Evolutionary conservation across 306 rosid species (phyloP), one percentile per base, ranked within the genome.

Genomic region (Cucumis cinereus): DNA sequence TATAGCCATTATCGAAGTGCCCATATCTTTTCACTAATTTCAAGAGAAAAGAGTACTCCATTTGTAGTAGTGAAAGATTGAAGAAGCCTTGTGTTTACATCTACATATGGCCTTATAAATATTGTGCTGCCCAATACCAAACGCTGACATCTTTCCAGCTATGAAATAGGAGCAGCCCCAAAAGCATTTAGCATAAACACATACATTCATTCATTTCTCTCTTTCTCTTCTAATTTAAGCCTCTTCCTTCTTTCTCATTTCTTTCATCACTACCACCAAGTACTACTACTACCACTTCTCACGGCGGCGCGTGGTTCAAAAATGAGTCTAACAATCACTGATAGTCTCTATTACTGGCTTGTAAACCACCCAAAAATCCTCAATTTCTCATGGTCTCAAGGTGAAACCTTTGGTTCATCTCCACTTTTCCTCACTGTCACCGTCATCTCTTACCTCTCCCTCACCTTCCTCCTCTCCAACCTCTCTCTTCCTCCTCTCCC

Each of bases 331-430:
- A 47, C 15, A 1, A 7, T 23, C 12, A 3, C 20, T 2, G 19
- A 41, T 0, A 7, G 13, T 56, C 77, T 91, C 13, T 82, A 82
- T 19, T 78, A 88, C 75, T 89, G 91, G 90, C 13, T 93, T 4
- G 94, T 90, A 5, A 45, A 83, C 74, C 88, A 93, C 73, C 92
- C 96, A 7, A 56, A 54, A 1, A 91, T 91, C 50, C 74, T 77
- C 61, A 78, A 90, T 45, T 93, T 93, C 91, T 22, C 83, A 74
- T 93, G 97, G 97, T 79, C 24, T 74, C 85, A 80, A 2, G 87
- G 88, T 0, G 79, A 83, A 54, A 88, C 93, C 22, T 78, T 43
- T 0, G 82, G 74, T 26, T 86, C 97, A 0, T 80, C 90, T 28
- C 87, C 83, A 1, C 70, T 78, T 33, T 91, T 90, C 83, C 81